Base-by-base conservation (phyloP, 116 monocot genomes). In the Iris pallida region DNA sequence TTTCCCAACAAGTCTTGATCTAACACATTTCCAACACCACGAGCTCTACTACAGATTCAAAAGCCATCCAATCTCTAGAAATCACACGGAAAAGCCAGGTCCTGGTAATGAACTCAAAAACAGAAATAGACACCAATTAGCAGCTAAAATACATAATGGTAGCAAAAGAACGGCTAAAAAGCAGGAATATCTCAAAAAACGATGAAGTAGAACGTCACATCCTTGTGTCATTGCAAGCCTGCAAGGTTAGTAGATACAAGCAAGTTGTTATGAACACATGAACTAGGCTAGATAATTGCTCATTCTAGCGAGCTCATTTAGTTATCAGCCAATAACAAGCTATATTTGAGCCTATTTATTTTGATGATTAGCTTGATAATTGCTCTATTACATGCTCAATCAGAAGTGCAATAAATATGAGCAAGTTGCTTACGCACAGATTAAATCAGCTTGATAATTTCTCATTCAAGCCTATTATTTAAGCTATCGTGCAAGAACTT, bases 61-160 rank as follows among this genome's bases (percentile, higher is more conserved):
- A 90, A 91, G 70, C 71, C 84, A 70, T 71, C 68, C 30, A 73
- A 87, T 75, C 79, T 80, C 66, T 74, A n/a, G n/a, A 85, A 89
- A 85, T 70, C 70, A 85, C 70, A 68, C 47, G 68, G 81, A 75
- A 74, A 91, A 88, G 54, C 85, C 78, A 71, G 79, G 74, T 69
- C 84, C 58, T 53, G 65, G 76, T 69, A 74, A 76, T 71, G 61
- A 86, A 85, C 85, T 83, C 83, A 78, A 82, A 78, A 74, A 55
- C 68, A 30, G 73, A 45, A 69, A 68, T 45, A 64, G 75, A 78
- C 59, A 71, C 16, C 57, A 79, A 88, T 85, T 83, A 79, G 88
- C 67, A 55, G 51, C 45, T 43, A 54, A 73, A 20, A 46, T 45
- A 42, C 1, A 74, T 42, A 18, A 53, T 61, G 52, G 17, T 57